A percentile compares a stretch with the other conserved stretches of the same genome.
These are phyloP conservation scores for Nepenthes gracilis DNA, from an alignment of 148 eudicot species.

Conservation along the genomic window DNA sequence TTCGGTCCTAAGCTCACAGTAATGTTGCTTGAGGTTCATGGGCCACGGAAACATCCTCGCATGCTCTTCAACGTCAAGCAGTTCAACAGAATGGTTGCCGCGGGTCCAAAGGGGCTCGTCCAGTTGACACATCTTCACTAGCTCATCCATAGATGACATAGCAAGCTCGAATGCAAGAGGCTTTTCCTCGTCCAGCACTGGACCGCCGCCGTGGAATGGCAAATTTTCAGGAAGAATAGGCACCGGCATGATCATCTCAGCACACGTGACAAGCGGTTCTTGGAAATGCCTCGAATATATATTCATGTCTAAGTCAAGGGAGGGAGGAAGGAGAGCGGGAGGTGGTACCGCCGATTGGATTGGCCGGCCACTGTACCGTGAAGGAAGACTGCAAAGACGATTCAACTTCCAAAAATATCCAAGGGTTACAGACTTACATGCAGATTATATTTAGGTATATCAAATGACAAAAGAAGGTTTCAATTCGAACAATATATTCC, in stretches of 20 bases:
- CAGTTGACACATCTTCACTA: slow-evolving; percentile 53
- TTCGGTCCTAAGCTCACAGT: slow-evolving; percentile 41
- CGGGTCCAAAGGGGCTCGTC: slow-evolving; percentile 71
- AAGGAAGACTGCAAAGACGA: slow-evolving; percentile 51
- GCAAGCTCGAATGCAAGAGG: slow-evolving; percentile 68
- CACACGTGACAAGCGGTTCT: slow-evolving; percentile 13
- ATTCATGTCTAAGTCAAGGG: slow-evolving; percentile 76
- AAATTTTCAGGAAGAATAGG: slow-evolving; percentile 43
- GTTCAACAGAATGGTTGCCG: slow-evolving; percentile 12
- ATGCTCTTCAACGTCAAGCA: slow-evolving; percentile 74
- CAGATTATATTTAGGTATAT: no score
- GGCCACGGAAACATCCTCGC: slow-evolving; percentile 61
- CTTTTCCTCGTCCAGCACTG: slow-evolving; percentile 70
- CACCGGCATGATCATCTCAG: slow-evolving; percentile 28
- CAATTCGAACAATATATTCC: no score
- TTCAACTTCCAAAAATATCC: slow-evolving; percentile 35
- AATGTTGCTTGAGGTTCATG: slow-evolving; percentile 22
- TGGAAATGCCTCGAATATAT: slow-evolving; percentile 62
- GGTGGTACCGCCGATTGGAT: slow-evolving; percentile 42
- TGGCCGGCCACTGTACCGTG: slow-evolving; percentile 45
- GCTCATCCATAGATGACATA: slow-evolving; percentile 53
- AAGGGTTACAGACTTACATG: not conserved
- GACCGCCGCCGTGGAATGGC: slow-evolving; percentile 17
- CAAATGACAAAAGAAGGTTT: no score
- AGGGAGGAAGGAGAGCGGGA: slow-evolving; percentile 35